Evolutionary conservation across 768 basidiomycete species (phyloP).

Genomic region (Kondoa subrosea): DNA sequence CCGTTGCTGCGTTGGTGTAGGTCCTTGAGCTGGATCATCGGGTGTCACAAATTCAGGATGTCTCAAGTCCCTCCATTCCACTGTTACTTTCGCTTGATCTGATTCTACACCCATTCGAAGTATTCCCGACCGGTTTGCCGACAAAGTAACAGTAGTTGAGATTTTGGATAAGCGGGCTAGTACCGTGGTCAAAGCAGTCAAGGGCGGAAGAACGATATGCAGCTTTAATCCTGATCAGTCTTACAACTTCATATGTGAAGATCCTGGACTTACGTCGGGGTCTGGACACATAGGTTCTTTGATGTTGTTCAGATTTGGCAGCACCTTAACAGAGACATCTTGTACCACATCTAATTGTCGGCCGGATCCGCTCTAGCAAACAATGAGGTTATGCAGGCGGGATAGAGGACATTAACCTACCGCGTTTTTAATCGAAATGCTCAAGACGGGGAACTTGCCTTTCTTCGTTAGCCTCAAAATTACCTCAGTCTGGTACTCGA

Average conservation of each 20-base stretch:
- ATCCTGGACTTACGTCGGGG: background rate
- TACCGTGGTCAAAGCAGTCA: background rate
- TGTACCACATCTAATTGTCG: background rate
- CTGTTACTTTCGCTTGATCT: background rate
- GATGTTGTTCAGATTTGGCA: background rate
- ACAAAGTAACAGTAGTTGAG: background rate
- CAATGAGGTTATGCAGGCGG: background rate
- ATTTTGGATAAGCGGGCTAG: background rate
- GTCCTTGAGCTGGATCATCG: background rate
- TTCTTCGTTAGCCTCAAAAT: background rate
- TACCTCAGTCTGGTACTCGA: background rate
- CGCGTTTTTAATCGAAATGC: background rate
- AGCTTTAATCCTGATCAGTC: background rate
- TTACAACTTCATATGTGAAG: background rate
- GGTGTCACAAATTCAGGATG: background rate
- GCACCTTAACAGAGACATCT: background rate
- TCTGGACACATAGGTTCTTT: background rate
- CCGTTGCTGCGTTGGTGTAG: background rate
- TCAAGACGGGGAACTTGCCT: background rate
- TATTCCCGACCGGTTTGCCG: background rate
- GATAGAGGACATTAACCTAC: background rate
- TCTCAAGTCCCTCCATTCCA: background rate
- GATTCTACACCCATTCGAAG: background rate
- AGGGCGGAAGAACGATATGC: background rate
- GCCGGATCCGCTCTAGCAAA: background rate